These are phyloP conservation scores for Cladosporium sp. DNA, from an alignment of 2,329 filamentous ascomycete species.

Conservation along the genomic window DNA sequence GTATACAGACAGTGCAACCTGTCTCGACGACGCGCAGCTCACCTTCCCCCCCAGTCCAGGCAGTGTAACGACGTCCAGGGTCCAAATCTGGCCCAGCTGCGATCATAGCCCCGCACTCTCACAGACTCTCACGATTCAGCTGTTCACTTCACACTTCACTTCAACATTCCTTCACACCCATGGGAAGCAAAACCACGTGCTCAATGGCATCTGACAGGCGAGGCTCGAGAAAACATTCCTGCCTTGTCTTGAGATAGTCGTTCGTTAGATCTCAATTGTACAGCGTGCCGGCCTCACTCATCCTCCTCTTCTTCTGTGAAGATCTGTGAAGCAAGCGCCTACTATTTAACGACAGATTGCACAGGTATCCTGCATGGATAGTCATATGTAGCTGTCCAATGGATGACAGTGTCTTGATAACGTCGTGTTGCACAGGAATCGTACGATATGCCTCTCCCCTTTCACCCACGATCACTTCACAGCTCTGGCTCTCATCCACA, in stretches of 20 bases:
- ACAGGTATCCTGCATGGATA: not conserved
- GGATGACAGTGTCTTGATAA: not conserved
- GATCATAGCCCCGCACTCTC: constrained; percentile 2
- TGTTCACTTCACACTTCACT: constrained; percentile 11
- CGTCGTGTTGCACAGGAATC: not conserved
- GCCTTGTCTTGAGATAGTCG: too few relatives aligned
- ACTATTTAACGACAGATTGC: not conserved
- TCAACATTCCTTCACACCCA: not conserved
- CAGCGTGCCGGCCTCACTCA: too few relatives aligned
- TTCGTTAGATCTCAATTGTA: too few relatives aligned
- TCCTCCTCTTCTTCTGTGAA: not conserved
- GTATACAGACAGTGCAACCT: constrained; percentile 6
- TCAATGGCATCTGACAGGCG: not conserved
- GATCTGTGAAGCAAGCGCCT: constrained; percentile 6
- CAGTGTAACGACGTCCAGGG: not conserved
- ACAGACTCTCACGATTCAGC: not conserved
- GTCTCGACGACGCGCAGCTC: constrained; percentile 5
- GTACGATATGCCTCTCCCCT: too few relatives aligned
- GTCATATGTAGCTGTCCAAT: not conserved
- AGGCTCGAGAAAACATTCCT: not conserved
- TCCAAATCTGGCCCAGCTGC: not conserved
- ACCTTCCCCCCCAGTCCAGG: not conserved
- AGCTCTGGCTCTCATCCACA: not conserved
- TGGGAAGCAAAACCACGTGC: not conserved
- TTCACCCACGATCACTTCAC: not conserved